phyloP scores from a whole-genome alignment of 148 eudicot species.

The Rhododendron simsii region DNA sequence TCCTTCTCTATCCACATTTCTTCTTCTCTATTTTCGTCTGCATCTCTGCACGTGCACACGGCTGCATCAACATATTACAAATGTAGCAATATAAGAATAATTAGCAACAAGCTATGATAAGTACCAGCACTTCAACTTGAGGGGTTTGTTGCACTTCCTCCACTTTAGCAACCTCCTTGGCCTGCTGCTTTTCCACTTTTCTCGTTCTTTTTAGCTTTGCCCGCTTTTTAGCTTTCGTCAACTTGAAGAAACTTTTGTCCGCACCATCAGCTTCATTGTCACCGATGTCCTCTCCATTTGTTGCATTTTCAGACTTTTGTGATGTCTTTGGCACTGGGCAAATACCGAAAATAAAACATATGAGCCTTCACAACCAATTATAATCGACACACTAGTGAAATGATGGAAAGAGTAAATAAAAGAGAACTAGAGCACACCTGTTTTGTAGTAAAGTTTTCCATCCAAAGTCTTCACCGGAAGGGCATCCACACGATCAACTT shows the following conservation, averaged over 20 bases:
- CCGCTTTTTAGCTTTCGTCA: slow-evolving; percentile 73
- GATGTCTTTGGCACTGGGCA: slow-evolving; percentile 39
- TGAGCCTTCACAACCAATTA: not conserved
- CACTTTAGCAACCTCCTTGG: slow-evolving; percentile 37
- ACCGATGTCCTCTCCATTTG: slow-evolving; percentile 32
- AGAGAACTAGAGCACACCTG: slow-evolving; percentile 34
- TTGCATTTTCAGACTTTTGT: slow-evolving; percentile 21
- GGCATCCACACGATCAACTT: slow-evolving; percentile 87
- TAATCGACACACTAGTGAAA: not conserved
- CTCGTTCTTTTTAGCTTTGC: slow-evolving; percentile 73
- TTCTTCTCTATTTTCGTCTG: not conserved
- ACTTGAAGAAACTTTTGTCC: slow-evolving; percentile 33
- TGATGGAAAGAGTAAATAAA: not conserved
- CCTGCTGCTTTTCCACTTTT: slow-evolving; percentile 84
- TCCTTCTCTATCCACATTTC: not conserved
- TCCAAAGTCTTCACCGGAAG: slow-evolving; percentile 89
- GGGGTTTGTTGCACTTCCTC: slow-evolving; percentile 53
- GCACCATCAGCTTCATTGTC: slow-evolving; percentile 25
- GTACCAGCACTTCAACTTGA: slow-evolving; percentile 70
- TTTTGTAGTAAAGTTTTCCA: slow-evolving; percentile 64
- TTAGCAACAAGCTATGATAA: not conserved
- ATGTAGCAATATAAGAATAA: not conserved
- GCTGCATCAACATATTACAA: not conserved
- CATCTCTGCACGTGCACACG: not conserved
- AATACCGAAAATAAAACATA: slow-evolving; percentile 6